Conservation (phyloP, 805 yeast genomes). For the Wickerhamomyces pijperi region DNA sequence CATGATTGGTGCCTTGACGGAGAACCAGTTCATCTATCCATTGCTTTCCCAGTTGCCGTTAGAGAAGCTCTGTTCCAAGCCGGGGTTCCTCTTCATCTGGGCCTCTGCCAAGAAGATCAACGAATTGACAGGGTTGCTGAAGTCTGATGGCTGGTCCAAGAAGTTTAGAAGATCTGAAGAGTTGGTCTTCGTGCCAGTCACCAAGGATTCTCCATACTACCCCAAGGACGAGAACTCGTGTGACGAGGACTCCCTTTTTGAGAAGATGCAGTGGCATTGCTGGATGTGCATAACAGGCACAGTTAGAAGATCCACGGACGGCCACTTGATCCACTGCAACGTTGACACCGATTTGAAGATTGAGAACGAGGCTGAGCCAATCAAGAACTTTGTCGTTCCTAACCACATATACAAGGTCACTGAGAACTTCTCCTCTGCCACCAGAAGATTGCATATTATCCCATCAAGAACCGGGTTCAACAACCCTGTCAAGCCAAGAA, state of each 20-base stretch:
- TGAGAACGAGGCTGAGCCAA: slow-evolving; percentile 31
- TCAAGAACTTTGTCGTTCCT: slow-evolving; percentile 47
- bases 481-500: slow-evolving; percentile 53
- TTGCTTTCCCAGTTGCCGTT: slow-evolving; percentile 57
- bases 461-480: slow-evolving; percentile 62
- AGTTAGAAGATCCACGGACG: slow-evolving; percentile 74
- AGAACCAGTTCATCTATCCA: slow-evolving; percentile 58
- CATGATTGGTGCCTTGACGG: slow-evolving; percentile 81
- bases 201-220: slow-evolving; percentile 50
- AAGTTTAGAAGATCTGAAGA: slow-evolving; percentile 86
- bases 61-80: slow-evolving; percentile 64
- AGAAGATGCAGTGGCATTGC: slow-evolving; percentile 87
- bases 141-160: slow-evolving; percentile 43
- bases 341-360: slow-evolving; percentile 81
- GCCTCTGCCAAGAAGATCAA: slow-evolving; percentile 65
- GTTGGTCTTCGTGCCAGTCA: slow-evolving; percentile 68
- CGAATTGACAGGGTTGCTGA: slow-evolving; percentile 46
- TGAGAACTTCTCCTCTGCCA: slow-evolving; percentile 80
- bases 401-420: slow-evolving; percentile 68
- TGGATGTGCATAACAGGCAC: slow-evolving; percentile 98
- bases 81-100: slow-evolving; percentile 85
- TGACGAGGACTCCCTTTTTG: slow-evolving; percentile 40
- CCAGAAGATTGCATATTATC: slow-evolving; percentile 73
- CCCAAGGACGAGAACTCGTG: slow-evolving; percentile 37
- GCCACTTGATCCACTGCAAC: slow-evolving; percentile 81